phyloP scores from a whole-genome alignment of 192 early-diverging fungal genomes.

The Coemansia sp. region DNA sequence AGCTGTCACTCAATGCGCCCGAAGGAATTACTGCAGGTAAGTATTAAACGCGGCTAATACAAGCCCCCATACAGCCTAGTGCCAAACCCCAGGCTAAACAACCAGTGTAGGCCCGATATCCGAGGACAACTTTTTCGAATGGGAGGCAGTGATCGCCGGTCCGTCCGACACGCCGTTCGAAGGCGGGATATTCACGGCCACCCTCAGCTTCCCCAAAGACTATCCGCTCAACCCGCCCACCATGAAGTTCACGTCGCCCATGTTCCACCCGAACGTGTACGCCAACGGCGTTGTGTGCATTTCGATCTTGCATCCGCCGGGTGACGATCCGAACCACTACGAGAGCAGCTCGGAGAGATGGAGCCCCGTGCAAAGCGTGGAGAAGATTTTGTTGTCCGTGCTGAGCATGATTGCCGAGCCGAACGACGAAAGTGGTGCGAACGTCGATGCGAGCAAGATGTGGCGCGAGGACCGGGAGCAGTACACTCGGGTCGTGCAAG shows the following conservation, averaged over 20 bases:
- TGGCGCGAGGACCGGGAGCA: constrained; percentile 80
- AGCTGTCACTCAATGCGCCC: constrained; percentile 84
- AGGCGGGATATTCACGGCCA: constrained; percentile 90
- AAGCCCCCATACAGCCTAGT: not conserved
- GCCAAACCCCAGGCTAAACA: not conserved
- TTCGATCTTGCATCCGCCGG: constrained; percentile 96
- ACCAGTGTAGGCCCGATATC: constrained; percentile 62
- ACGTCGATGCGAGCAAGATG: constrained; percentile 98
- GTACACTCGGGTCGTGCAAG: constrained; percentile 80
- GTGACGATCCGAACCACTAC: constrained; percentile 97
- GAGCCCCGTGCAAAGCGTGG: constrained; percentile 97
- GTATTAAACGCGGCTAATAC: constrained; percentile 7
- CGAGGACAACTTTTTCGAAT: constrained; percentile 68
- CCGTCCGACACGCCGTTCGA: constrained; percentile 94
- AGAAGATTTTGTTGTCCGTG: constrained; percentile 95
- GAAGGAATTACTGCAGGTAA: constrained; percentile 89
- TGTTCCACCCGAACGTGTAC: constrained; percentile 98
- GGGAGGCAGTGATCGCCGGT: constrained; percentile 56
- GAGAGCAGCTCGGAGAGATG: constrained; percentile 95
- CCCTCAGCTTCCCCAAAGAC: constrained; percentile 85
- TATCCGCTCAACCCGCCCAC: constrained; percentile 93
- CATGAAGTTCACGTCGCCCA: constrained; percentile 95
- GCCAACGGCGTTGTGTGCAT: constrained; percentile 96
- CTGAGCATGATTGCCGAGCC: constrained; percentile 97
- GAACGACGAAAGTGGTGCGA: constrained; percentile 98